Evolutionary conservation across 331 rosid species (phyloP).

Genomic region (Telfairia occidentalis): DNA sequence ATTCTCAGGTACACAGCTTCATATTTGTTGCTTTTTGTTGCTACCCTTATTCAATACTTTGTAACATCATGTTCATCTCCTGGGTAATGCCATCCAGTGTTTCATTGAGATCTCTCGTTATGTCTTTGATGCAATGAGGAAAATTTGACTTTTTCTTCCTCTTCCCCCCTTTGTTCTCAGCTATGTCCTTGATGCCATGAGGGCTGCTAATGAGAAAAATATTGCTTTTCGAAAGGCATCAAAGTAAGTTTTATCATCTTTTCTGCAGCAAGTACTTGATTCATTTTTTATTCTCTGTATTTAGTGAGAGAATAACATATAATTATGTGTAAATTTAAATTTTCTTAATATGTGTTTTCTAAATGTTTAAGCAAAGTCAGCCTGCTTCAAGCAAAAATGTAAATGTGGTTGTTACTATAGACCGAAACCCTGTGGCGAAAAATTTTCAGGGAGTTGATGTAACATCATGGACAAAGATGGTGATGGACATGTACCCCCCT

Average conservation of each 20-base stretch:
- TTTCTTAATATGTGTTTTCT: slow-evolving; percentile 20
- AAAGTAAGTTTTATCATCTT: slow-evolving; percentile 35
- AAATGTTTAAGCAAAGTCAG: slow-evolving; percentile 85
- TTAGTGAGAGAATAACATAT: slow-evolving; percentile 8
- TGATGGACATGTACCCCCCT: slow-evolving; percentile 55
- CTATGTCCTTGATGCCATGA: slow-evolving; percentile 68
- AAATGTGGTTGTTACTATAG: slow-evolving; percentile 35
- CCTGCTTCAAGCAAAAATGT: slow-evolving; percentile 75
- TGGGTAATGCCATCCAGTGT: slow-evolving; percentile 43
- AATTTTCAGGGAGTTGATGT: slow-evolving; percentile 28
- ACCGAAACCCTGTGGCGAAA: slow-evolving; percentile 36
- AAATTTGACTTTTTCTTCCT: slow-evolving; percentile 13
- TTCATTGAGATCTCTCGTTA: slow-evolving; percentile 15
- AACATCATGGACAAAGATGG: slow-evolving; percentile 65
- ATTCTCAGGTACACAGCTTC: slow-evolving; percentile 53
- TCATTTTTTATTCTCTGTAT: not conserved
- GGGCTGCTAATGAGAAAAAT: slow-evolving; percentile 37
- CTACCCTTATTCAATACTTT: slow-evolving; percentile 68
- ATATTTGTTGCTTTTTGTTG: slow-evolving; percentile 53
- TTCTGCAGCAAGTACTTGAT: not conserved
- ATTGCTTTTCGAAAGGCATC: slow-evolving; percentile 31
- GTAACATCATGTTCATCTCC: slow-evolving; percentile 76
- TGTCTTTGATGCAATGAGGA: slow-evolving; percentile 13
- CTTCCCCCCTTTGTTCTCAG: slow-evolving; percentile 21
- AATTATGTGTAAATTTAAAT: slow-evolving; percentile 12